Conservation (phyloP, 2,329 filamentous ascomycete genomes). For the Samsoniella hepiali region DNA sequence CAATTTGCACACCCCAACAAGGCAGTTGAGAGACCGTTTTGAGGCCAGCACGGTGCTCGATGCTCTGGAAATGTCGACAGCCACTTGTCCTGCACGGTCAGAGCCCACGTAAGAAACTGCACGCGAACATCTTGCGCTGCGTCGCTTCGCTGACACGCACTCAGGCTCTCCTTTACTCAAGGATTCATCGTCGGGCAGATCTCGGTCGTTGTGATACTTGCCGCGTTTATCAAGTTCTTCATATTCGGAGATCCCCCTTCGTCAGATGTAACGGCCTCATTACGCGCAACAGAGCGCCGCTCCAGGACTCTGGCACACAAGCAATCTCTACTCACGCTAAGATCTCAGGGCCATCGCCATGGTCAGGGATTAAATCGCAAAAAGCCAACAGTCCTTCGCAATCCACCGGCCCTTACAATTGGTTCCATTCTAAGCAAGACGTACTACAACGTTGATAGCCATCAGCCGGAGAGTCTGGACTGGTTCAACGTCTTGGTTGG, state of each 20-base stretch:
- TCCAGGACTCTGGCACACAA: slow-evolving; percentile 73
- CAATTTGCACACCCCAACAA: not conserved
- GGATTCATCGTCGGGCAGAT: slow-evolving; percentile 91
- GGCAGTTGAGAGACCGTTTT: not conserved
- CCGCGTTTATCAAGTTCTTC: slow-evolving; percentile 98
- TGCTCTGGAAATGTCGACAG: slow-evolving; percentile 34
- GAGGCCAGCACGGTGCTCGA: not conserved
- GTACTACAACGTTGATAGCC: slow-evolving; percentile 93
- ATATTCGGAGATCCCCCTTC: slow-evolving; percentile 94
- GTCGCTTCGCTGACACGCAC: slow-evolving; percentile 4
- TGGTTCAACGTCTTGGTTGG: slow-evolving; percentile 99
- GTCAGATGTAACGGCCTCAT: slow-evolving; percentile 72
- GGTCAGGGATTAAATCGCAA: slow-evolving; percentile 55
- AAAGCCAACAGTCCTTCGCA: slow-evolving; percentile 69
- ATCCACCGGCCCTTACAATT: slow-evolving; percentile 76
- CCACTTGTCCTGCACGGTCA: slow-evolving; percentile 40
- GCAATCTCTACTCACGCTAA: slow-evolving; percentile 65
- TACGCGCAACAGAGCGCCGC: slow-evolving; percentile 70
- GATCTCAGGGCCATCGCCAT: slow-evolving; percentile 42
- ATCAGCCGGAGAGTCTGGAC: slow-evolving; percentile 93
- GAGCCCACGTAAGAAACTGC: slow-evolving; percentile 46
- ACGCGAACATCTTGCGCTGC: not conserved
- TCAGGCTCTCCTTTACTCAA: slow-evolving; percentile 84
- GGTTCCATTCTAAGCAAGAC: slow-evolving; percentile 93
- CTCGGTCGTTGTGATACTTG: slow-evolving; percentile 84